Conservation (phyloP, 345 rosid species). For the Iberis pinnata region DNA sequence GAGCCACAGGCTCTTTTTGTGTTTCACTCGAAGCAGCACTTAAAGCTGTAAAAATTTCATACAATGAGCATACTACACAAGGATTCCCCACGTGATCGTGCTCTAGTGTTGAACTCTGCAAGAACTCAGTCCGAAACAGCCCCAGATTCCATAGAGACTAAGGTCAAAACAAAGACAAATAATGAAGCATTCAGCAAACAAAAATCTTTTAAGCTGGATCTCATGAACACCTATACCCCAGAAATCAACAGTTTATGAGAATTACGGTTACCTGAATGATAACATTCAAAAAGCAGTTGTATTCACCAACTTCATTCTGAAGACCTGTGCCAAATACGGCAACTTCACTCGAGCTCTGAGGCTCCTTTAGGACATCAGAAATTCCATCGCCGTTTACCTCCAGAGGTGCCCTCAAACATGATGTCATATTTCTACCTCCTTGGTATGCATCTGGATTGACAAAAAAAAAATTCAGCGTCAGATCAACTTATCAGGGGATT, state of each 20-base stretch:
- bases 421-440: slow-evolving; percentile 42
- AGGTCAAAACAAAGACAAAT: slow-evolving; percentile 16
- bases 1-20: slow-evolving; percentile 71
- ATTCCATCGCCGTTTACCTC: slow-evolving; percentile 30
- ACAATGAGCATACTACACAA: slow-evolving; percentile 82
- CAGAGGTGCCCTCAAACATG: slow-evolving; percentile 33
- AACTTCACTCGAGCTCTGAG: slow-evolving; percentile 30
- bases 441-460: slow-evolving; percentile 52
- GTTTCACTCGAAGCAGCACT: slow-evolving; percentile 47
- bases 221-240: not conserved
- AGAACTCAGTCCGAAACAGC: slow-evolving; percentile 69
- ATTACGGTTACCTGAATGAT: slow-evolving; percentile 70
- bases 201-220: slow-evolving; percentile 2
- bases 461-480: slow-evolving; percentile 27
- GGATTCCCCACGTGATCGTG: slow-evolving; percentile 93
- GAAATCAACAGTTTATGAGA: slow-evolving; percentile 9
- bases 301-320: slow-evolving; percentile 92
- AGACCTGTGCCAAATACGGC: slow-evolving; percentile 72
- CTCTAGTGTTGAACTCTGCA: slow-evolving; percentile 57
- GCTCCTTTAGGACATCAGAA: slow-evolving; percentile 31
- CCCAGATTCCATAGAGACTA: slow-evolving; percentile 96
- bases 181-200: slow-evolving; percentile 7
- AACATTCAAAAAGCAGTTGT: slow-evolving; percentile 94
- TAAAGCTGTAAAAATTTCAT: slow-evolving; percentile 66
- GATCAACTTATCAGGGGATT: slow-evolving; percentile 1